These are phyloP conservation scores for Tylopilus sp. DNA, from an alignment of 768 basidiomycete species.

Conservation along the genomic window DNA sequence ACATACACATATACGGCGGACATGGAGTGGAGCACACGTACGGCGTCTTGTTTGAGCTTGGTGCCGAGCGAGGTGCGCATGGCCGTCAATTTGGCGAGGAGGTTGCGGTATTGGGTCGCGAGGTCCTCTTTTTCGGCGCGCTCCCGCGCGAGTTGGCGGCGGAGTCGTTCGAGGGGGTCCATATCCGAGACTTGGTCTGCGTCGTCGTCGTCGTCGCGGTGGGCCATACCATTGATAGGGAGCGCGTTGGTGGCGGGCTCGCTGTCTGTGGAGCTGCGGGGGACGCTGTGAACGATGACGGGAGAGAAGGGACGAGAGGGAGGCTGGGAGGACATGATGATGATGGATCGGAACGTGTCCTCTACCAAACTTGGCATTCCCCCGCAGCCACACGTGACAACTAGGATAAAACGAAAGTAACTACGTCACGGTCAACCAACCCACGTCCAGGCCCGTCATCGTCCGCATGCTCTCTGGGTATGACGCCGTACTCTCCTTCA, in stretches of 20 bases:
- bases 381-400: slow-evolving; percentile 16
- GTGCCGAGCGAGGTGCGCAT: slow-evolving; percentile 94
- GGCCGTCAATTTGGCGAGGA: slow-evolving; percentile 84
- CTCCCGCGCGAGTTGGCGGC: slow-evolving; percentile 71
- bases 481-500: slow-evolving; percentile 73
- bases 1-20: no score
- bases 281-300: slow-evolving; percentile 11
- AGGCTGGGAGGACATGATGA: slow-evolving; percentile 22
- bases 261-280: slow-evolving; percentile 41
- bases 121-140: slow-evolving; percentile 86
- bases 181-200: slow-evolving; percentile 37
- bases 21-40: slow-evolving; percentile 40
- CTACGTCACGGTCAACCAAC: slow-evolving; percentile 52
- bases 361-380: slow-evolving; percentile 10
- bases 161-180: slow-evolving; percentile 57
- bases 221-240: slow-evolving; percentile 33
- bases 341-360: slow-evolving; percentile 4
- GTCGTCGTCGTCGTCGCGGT: slow-evolving; percentile 37
- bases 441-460: slow-evolving; percentile 81
- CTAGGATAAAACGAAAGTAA: background rate
- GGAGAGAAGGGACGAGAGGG: slow-evolving; percentile 34
- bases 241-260: slow-evolving; percentile 33
- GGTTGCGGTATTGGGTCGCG: slow-evolving; percentile 77
- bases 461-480: slow-evolving; percentile 74
- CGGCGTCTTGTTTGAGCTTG: slow-evolving; percentile 95